Base-by-base conservation (phyloP, 805 yeast species). In the Pichia scutulata region DNA sequence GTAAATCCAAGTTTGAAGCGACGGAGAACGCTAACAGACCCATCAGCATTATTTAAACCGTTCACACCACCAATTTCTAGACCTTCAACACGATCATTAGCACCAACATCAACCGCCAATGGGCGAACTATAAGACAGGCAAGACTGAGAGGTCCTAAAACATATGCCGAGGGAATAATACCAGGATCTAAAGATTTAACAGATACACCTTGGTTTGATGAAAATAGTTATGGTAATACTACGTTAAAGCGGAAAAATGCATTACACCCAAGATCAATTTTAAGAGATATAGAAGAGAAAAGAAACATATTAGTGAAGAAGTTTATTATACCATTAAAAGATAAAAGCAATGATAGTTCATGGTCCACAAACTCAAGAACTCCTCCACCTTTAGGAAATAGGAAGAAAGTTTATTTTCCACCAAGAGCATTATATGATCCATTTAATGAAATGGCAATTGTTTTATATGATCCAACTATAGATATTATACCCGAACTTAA, bases 381-480 rank as follows among this genome's bases (percentile, higher is more conserved):
- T 0, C 90, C 96, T 0, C 87, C 95, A 0, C 86, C 95, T 0
- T 71, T 92, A 52, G 99, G 99, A 0, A 89, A 89, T 51, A 78
- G 84, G 54, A 77, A 84, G 39, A 78, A 80, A 54, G 76, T 81
- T 2, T 72, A 78, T 1, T 68, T 87, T 48, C 86, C 87, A n/a
- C 96, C 98, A 4, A 71, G 89, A 51, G 95, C 99, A 1, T 72
- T 93, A n/a, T 95, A 92, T 63, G 99, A 93, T 68, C 99, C 99
- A 0, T 75, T 84, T 42, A 89, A 84, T 53, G 97, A 93, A 64
- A 82, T 87, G 60, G 97, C 99, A 2, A 88, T 93, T 49, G 97
- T 93, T 1, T 71, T 93, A 43, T 93, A 89, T 61, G 99, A 93
- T 65, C 99, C 99, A 0, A 87, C 98, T 0, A 83, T 92, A 3